These are phyloP conservation scores for Mangifera indica DNA, from an alignment of 345 rosid species.

Conservation along the genomic window DNA sequence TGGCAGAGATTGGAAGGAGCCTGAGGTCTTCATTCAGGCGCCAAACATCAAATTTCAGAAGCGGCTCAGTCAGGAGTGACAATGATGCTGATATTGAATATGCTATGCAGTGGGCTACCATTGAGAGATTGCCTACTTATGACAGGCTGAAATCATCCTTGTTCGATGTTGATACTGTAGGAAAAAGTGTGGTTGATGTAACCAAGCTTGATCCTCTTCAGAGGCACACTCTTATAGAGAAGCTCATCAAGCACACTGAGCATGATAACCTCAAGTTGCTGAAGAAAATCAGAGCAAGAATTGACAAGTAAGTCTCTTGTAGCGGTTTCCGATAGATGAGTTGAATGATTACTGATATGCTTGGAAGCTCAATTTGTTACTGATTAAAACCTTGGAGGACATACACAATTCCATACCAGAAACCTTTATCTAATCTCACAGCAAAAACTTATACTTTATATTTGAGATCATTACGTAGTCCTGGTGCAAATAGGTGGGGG, in stretches of 20 bases:
- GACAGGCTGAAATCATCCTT: slow-evolving; percentile 23
- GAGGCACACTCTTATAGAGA: slow-evolving; percentile 25
- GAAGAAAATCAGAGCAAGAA: slow-evolving; percentile 23
- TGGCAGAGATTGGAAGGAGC: slow-evolving; percentile 14
- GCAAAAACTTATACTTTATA: too few relatives aligned
- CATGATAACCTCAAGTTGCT: slow-evolving; percentile 29
- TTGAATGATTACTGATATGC: background rate
- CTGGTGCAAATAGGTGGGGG: too few relatives aligned
- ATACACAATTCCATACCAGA: too few relatives aligned
- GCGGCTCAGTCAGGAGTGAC: background rate
- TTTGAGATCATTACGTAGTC: too few relatives aligned
- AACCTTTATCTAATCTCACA: too few relatives aligned
- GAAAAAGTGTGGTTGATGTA: slow-evolving; percentile 21
- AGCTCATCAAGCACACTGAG: slow-evolving; percentile 27
- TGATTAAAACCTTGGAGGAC: too few relatives aligned
- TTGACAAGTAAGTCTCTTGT: slow-evolving; percentile 21
- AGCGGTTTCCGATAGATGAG: background rate
- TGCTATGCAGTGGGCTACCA: slow-evolving; percentile 25
- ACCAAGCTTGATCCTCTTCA: slow-evolving; percentile 21
- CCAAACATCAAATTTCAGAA: background rate
- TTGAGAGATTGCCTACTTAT: slow-evolving; percentile 35
- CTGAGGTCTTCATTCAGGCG: background rate
- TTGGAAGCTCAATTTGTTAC: background rate
- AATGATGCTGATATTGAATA: background rate
- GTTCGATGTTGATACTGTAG: slow-evolving; percentile 3